Evolutionary conservation across 2,329 filamentous ascomycete genomes (phyloP), one percentile per base, ranked within the genome.

Genomic region (Leptographium galeiforme): DNA sequence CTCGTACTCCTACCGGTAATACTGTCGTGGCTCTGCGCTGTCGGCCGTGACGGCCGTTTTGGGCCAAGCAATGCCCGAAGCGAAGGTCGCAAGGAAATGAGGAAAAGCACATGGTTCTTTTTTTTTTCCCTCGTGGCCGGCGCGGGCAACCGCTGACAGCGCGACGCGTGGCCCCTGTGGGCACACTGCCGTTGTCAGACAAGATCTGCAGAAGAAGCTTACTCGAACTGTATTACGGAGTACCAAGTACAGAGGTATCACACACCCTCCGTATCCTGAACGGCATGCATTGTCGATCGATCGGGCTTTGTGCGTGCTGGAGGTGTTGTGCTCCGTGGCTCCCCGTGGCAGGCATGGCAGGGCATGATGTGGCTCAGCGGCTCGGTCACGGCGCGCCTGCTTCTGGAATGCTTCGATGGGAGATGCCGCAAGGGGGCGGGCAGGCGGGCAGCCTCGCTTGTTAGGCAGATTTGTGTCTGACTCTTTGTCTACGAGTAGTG

Each of bases 351-450:
- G 18, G 19, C 2, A 25, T 19, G 19, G 10, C 41, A 14, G 18
- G 16, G 40, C 12, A 43, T 41, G 14, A 4, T 41, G 16, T 18
- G n/a, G 14, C 18, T 8, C 40, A 43, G 6, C n/a, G n/a, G 13
- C 12, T 36, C 8, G 34, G 8, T 8, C 8, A 10, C 8, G 8
- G 34, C 8, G 34, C 16, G 18, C 7, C 14, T 4, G 14, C 38
- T 50, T 50, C 48, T 43, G 34, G 48, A 50, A 50, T 43, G 39
- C 39, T 50, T 50, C 48, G 48, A 50, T 50, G 33, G 48, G 46
- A 32, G 33, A 14, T 36, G 25, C 25, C 25, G 25, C 25, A 25
- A 25, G 25, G 25, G 25, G 25, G 25, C 25, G 25, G 25, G 25
- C 25, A 25, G 25, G 25, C 25, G 25, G 2, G 25, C 25, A 25